Conservation (phyloP, 257 asterid genomes). For the Apocynum venetum region DNA sequence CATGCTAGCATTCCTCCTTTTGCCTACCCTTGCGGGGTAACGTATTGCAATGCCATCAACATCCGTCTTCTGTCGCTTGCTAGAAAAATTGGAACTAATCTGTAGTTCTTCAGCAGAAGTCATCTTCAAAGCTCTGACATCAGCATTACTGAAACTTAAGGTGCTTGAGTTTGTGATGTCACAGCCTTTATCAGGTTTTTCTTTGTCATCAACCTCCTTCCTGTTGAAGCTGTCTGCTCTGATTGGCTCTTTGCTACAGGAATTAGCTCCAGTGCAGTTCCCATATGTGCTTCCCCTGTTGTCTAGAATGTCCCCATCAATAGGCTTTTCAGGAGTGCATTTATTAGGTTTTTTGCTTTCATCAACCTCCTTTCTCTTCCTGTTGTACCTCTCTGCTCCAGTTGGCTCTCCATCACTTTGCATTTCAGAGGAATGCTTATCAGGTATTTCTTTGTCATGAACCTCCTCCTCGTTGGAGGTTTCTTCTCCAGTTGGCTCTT, state of each 20-base stretch:
- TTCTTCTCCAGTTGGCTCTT: slow-evolving; percentile 8
- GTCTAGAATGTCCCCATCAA: slow-evolving; percentile 14
- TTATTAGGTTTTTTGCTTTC: slow-evolving; percentile 2
- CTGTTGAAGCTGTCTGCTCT: not conserved
- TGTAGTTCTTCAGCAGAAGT: not conserved
- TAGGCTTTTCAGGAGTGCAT: slow-evolving; percentile 1
- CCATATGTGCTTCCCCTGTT: slow-evolving; percentile 6
- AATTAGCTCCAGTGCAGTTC: slow-evolving; percentile 11
- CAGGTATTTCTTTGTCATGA: slow-evolving; percentile 1
- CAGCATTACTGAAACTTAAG: slow-evolving; percentile 11
- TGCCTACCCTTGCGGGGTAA: slow-evolving; percentile 11
- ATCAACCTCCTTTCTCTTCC: not conserved
- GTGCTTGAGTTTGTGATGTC: not conserved
- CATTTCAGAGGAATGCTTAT: not conserved
- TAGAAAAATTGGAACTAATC: slow-evolving; percentile 10
- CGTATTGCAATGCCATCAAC: not conserved
- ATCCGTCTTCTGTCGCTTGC: slow-evolving; percentile 21
- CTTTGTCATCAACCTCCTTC: slow-evolving; percentile 1
- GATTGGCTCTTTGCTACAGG: slow-evolving; percentile 14
- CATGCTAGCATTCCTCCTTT: slow-evolving; percentile 16
- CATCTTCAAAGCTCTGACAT: not conserved
- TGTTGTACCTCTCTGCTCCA: not conserved
- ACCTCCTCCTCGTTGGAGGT: not conserved
- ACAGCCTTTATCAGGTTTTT: not conserved
- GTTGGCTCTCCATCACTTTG: slow-evolving; percentile 15